Evolutionary conservation across 169 alveolate genomes (phyloP).

Genomic region (Babesia sp.): DNA sequence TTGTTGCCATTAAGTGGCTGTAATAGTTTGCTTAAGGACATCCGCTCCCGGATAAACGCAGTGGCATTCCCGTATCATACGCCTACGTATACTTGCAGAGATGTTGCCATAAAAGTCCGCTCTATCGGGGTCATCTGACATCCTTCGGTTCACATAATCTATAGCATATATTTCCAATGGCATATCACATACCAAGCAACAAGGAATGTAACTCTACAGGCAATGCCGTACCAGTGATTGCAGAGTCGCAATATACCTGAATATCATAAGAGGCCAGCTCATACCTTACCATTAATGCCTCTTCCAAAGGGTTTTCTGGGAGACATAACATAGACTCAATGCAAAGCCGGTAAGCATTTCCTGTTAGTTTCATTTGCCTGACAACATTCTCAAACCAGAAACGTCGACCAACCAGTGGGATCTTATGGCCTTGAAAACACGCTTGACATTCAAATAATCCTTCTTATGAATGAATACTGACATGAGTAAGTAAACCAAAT

Average conservation of each 20-base stretch:
- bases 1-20: neutral
- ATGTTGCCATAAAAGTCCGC: neutral
- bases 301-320: slow-evolving; percentile 41
- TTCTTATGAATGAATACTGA: slow-evolving; percentile 12
- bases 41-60: neutral
- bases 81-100: neutral
- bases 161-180: neutral
- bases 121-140: neutral
- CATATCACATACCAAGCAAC: slow-evolving; percentile 1
- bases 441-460: slow-evolving; percentile 39
- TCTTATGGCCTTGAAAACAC: slow-evolving; percentile 34
- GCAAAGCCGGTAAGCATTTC: slow-evolving; percentile 15
- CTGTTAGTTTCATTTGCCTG: slow-evolving; percentile 30
- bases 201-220: slow-evolving; percentile 35
- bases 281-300: slow-evolving; percentile 48
- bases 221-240: slow-evolving; percentile 23
- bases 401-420: slow-evolving; percentile 33
- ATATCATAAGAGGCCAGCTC: neutral
- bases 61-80: neutral
- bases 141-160: neutral
- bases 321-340: slow-evolving; percentile 38
- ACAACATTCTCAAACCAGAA: neutral
- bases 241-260: slow-evolving; percentile 54
- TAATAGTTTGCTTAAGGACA: neutral
- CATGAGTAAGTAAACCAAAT: slow-evolving; percentile 36